Conservation (phyloP, 192 early-diverging fungal species). For the Entomortierella parvispora region DNA sequence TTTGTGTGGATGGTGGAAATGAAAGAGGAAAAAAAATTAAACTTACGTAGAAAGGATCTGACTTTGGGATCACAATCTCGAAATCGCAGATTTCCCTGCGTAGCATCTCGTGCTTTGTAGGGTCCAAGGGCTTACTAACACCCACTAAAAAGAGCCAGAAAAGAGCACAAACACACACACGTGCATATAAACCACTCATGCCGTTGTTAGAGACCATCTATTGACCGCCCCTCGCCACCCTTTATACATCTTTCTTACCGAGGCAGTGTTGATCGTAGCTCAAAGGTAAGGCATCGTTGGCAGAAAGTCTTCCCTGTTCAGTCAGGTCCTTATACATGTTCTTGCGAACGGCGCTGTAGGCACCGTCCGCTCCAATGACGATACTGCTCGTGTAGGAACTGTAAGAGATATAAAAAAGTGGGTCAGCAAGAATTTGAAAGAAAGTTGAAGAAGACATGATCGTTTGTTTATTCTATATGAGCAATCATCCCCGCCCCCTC, state of each 20-base stretch:
- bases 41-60: slow-evolving; percentile 44
- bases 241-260: slow-evolving; percentile 15
- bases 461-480: no score
- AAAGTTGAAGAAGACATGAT: no score
- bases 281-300: slow-evolving; percentile 35
- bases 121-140: slow-evolving; percentile 41
- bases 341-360: slow-evolving; percentile 31
- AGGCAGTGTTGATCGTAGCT: slow-evolving; percentile 48
- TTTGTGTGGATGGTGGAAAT: no score
- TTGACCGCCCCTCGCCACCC: not conserved
- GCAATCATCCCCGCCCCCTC: no score
- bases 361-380: slow-evolving; percentile 40
- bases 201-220: not conserved
- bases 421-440: no score
- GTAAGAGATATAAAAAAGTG: not conserved
- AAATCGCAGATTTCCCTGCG: slow-evolving; percentile 33
- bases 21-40: no score
- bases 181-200: not conserved
- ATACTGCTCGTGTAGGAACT: slow-evolving; percentile 34
- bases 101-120: slow-evolving; percentile 33
- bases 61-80: slow-evolving; percentile 50
- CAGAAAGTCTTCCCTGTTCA: slow-evolving; percentile 18
- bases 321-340: slow-evolving; percentile 32
- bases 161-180: not conserved
- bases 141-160: slow-evolving; percentile 16